Conservation (phyloP, 148 eudicot species). For the Rhododendron vialii region DNA sequence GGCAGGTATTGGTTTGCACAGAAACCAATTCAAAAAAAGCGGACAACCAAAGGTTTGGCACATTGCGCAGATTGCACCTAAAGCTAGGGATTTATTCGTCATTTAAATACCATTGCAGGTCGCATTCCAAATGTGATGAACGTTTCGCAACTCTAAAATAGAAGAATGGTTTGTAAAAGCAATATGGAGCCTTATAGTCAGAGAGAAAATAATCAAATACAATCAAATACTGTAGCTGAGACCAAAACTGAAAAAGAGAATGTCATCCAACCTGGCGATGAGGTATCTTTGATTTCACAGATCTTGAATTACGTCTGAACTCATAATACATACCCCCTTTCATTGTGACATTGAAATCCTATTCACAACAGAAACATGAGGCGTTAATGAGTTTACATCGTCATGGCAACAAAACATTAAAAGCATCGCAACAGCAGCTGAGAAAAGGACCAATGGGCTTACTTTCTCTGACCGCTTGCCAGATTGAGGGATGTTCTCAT, state of each 20-base stretch:
- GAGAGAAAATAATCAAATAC: neutral
- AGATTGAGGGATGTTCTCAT: constrained; percentile 62
- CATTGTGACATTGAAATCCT: constrained; percentile 58
- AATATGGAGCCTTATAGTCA: neutral
- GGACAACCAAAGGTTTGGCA: too few relatives aligned
- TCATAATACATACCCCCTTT: constrained; percentile 55
- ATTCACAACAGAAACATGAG: neutral
- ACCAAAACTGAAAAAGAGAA: neutral
- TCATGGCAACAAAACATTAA: neutral
- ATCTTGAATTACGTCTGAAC: constrained; percentile 70
- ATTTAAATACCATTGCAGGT: too few relatives aligned
- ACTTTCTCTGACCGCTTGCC: constrained; percentile 69
- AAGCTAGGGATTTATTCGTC: too few relatives aligned
- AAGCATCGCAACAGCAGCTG: neutral
- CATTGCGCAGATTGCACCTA: too few relatives aligned
- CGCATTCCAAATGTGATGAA: neutral
- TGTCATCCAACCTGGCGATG: constrained; percentile 63
- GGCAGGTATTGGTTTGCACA: too few relatives aligned
- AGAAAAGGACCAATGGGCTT: constrained; percentile 1
- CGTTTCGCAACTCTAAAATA: neutral
- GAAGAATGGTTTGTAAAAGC: neutral
- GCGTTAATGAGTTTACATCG: neutral
- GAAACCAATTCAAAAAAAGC: too few relatives aligned
- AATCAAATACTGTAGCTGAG: neutral
- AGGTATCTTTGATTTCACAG: constrained; percentile 73